A percentile compares a stretch with the other conserved stretches of the same genome.
These are phyloP conservation scores for Tetrapyrgos nigripes DNA, from an alignment of 1,284 basidiomycete genomes.

Conservation along the genomic window DNA sequence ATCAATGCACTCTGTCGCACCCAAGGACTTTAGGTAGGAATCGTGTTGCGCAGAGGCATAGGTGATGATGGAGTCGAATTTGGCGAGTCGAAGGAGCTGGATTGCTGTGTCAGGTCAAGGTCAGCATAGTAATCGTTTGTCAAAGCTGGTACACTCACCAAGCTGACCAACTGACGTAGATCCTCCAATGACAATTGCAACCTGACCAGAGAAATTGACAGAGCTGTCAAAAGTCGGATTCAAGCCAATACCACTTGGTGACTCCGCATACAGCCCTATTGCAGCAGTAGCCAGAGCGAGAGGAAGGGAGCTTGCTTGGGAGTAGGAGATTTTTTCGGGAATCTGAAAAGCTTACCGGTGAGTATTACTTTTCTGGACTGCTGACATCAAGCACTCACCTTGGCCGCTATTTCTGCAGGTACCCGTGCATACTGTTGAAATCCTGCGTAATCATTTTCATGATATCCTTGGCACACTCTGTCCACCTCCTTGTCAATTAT, in stretches of 20 bases:
- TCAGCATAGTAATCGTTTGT: background rate
- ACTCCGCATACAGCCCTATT: constrained; percentile 42
- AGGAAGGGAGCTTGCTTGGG: constrained; percentile 48
- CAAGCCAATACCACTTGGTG: constrained; percentile 36
- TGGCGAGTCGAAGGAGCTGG: constrained; percentile 47
- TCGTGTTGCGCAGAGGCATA: constrained; percentile 44
- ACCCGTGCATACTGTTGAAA: constrained; percentile 59
- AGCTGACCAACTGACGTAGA: constrained; percentile 38
- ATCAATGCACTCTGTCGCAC: constrained; percentile 48
- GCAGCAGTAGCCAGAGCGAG: constrained; percentile 44
- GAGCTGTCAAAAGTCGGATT: constrained; percentile 34
- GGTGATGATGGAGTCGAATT: constrained; percentile 45
- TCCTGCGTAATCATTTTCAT: constrained; percentile 42
- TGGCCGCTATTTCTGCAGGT: constrained; percentile 46
- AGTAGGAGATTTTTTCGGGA: constrained; percentile 38
- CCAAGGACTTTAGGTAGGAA: constrained; percentile 41
- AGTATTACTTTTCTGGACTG: background rate
- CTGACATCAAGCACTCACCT: constrained; percentile 34
- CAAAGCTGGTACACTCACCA: constrained; percentile 19
- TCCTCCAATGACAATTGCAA: constrained; percentile 34
- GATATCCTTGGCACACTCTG: constrained; percentile 50
- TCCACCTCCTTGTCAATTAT: background rate
- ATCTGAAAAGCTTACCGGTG: background rate
- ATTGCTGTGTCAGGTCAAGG: constrained; percentile 29
- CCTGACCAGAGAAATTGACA: constrained; percentile 35